Evolutionary conservation across 129 eudicot species (phyloP), one percentile per base, ranked within the genome.

Genomic region (Escallonia rubra): DNA sequence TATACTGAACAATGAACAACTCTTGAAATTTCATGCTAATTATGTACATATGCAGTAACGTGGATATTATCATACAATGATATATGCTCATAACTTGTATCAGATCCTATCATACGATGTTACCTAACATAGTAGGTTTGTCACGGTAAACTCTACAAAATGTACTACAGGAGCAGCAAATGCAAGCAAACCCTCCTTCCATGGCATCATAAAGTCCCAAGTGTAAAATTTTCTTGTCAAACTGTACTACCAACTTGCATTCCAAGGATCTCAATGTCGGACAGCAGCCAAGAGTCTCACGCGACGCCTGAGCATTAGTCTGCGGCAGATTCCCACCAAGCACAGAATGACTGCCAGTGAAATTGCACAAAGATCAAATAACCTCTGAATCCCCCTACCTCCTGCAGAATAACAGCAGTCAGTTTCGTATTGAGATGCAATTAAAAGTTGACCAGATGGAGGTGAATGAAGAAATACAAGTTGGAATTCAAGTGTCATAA

Each of bases 311-410:
- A 66, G 53, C 57, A 67, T 14, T 59, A 56, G 64, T 66, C 78
- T 60, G 46, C 52, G 61, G 59, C 41, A 64, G 10, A 66, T 11
- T 6, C 82, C 78, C 7, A 72, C 23, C 8, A 61, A 41, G 41
- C 65, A 78, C 15, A 78, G 62, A 11, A 48, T 47, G 56, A 48
- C 49, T n/a, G 72, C 60, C 14, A 72, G 41, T 9, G 47, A 1
- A 12, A 65, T 55, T 42, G 74, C 82, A 41, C 53, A 44, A 54
- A 72, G 5, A 58, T 78, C 78, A 51, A 78, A 78, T 45, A 56
- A 15, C 16, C 70, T 66, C 5, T 45, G 74, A 46, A 68, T 59
- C 14, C 74, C 69, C 8, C 59, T 48, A 6, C 74, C 78, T 11
- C 82, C 82, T 78, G 70, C 14, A 70, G 14, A 12, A n/a, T 23